These are phyloP conservation scores for Gossypium armourianum DNA, from an alignment of 441 rosid genomes.

Conservation along the genomic window DNA sequence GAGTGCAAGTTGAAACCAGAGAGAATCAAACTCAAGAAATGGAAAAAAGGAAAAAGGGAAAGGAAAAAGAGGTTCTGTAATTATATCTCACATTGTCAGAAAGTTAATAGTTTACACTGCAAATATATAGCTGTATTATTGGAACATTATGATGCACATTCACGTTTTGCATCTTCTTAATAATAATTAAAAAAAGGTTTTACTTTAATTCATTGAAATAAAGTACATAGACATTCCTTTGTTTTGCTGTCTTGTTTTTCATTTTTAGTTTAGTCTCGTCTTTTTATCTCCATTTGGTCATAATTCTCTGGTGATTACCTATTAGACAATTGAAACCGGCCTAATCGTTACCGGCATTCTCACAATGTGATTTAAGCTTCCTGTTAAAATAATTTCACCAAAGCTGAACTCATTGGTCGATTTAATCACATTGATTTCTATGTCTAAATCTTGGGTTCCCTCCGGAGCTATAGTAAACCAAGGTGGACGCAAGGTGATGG, in stretches of 20 bases:
- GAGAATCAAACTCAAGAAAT: not conserved
- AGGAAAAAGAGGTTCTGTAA: constrained; percentile 21
- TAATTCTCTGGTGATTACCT: not conserved
- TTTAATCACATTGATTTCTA: constrained; percentile 35
- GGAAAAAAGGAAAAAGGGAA: not conserved
- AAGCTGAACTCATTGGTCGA: constrained; percentile 41
- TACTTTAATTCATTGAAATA: not conserved
- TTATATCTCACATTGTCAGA: constrained; percentile 14
- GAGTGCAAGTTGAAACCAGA: not conserved
- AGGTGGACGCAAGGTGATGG: constrained; percentile 41
- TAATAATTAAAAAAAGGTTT: constrained; percentile 10
- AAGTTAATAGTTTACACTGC: constrained; percentile 5
- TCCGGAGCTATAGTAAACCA: constrained; percentile 49
- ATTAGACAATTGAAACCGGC: constrained; percentile 26
- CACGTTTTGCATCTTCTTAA: constrained; percentile 16
- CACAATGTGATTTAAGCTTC: constrained; percentile 54
- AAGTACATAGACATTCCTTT: not conserved
- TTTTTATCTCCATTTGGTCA: not conserved
- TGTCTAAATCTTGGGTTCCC: constrained; percentile 40
- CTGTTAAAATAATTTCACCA: constrained; percentile 62
- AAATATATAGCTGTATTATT: constrained; percentile 3
- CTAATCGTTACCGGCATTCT: constrained; percentile 53
- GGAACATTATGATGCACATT: constrained; percentile 8
- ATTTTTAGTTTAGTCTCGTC: not conserved
- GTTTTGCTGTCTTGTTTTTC: not conserved